Percentiles rank a stretch among this genome's conserved stretches.
Evolutionary conservation across 805 yeast genomes (phyloP).

Genomic region (Zygotorulaspora danielsina): DNA sequence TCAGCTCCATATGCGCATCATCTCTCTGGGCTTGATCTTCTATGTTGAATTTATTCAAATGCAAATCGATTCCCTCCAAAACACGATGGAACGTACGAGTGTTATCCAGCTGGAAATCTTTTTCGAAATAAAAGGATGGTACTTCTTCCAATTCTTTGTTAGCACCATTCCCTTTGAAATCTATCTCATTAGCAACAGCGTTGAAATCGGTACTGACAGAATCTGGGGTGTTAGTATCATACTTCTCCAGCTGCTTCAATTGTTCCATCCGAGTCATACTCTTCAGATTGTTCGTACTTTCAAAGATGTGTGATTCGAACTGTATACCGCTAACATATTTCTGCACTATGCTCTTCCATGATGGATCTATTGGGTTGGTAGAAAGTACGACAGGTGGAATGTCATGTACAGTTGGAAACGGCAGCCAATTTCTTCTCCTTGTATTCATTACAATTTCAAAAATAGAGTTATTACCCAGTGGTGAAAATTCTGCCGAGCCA

Average conservation of each 20-base stretch:
- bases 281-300: constrained; percentile 42
- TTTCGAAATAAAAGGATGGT: constrained; percentile 65
- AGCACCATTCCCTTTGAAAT: constrained; percentile 22
- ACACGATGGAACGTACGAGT: constrained; percentile 79
- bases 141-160: constrained; percentile 35
- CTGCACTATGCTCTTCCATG: constrained; percentile 42
- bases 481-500: constrained; percentile 35
- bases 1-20: constrained; percentile 54
- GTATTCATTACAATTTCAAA: constrained; percentile 59
- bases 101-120: constrained; percentile 76
- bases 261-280: constrained; percentile 36
- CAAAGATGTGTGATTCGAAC: constrained; percentile 44
- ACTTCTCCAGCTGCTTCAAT: constrained; percentile 35
- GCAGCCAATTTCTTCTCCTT: constrained; percentile 39
- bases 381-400: constrained; percentile 76
- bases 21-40: constrained; percentile 36
- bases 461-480: constrained; percentile 53
- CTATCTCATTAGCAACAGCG: constrained; percentile 6
- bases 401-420: constrained; percentile 72
- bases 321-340: constrained; percentile 43
- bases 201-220: neutral
- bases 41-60: constrained; percentile 30
- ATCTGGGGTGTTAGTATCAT: constrained; percentile 6
- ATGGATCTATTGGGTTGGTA: constrained; percentile 41
- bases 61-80: constrained; percentile 51